Base-by-base conservation (phyloP, 2,329 filamentous ascomycete species). In the Fusarium sp. region DNA sequence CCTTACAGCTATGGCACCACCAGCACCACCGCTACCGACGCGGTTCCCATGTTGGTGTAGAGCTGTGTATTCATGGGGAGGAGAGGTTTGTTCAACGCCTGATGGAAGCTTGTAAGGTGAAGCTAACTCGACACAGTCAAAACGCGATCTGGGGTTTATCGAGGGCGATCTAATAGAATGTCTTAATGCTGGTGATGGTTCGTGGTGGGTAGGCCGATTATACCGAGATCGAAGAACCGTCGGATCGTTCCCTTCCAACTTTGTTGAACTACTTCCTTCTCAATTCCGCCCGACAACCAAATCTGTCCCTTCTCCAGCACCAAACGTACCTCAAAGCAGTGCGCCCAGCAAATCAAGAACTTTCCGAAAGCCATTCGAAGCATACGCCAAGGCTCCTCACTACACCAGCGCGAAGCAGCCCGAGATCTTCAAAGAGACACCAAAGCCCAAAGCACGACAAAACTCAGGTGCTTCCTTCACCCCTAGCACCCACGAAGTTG, bases 121-220 rank as follows among this genome's bases (percentile, higher is more conserved):
- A 15, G 59, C 77, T 78, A 58, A 78, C 65, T 28, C 26, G 20
- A 34, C 17, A 42, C n/a, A 92, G 90, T 95, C 92, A 24, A 97
- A 97, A 84, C 90, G 92, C 79, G 96, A 99, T 78, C 87, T 99
- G 60, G 96, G 96, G 17, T 99, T 99, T 81, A 92, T 99, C 73
- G 96, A 99, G 81, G 96, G 96, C 69, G 96, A 99, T 81, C 82
- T 99, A 72, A 99, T 99, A 79, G 96, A 99, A 87, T 98, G 95
- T 77, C 86, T 99, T 54, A 99, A 99, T 79, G 96, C 96, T 20
- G 96, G 96, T 68, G 96, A 99, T 82, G 96, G 96, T 53, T 95
- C 93, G 46, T 99, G 96, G 96, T 99, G 96, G 96, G 97, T 95
- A 82, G 96, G 96, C 48, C 90, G 95, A 68, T 82, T 99, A 77